Evolutionary conservation across 208 protist species (phyloP).

Genomic region (Trypanosoma brucei): DNA sequence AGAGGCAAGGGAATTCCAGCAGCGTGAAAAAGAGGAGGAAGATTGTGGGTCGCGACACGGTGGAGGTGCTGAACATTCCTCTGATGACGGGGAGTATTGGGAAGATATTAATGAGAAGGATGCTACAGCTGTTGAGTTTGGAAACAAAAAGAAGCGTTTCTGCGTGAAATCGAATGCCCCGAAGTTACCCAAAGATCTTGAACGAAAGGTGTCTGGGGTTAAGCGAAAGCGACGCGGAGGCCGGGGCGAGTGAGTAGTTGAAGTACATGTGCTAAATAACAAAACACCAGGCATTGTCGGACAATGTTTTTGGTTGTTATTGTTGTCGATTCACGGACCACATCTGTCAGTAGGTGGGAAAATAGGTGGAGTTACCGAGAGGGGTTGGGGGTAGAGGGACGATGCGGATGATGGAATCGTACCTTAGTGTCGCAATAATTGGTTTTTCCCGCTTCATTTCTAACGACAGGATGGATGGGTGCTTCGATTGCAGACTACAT

Average conservation of each 20-base stretch:
- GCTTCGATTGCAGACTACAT: too few species aligned
- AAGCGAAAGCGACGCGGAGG: slow-evolving; percentile 15
- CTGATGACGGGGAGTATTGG: slow-evolving; percentile 5
- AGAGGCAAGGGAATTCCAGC: slow-evolving; percentile 4
- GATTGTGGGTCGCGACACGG: slow-evolving; percentile 1
- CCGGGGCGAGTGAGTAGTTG: background rate
- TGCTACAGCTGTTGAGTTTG: slow-evolving; percentile 20
- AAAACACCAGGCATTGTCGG: too few species aligned
- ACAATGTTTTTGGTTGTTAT: too few species aligned
- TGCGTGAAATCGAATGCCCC: slow-evolving; percentile 49
- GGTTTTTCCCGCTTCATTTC: too few species aligned
- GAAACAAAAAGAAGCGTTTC: slow-evolving; percentile 31
- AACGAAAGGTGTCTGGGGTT: slow-evolving; percentile 13
- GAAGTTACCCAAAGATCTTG: slow-evolving; percentile 49
- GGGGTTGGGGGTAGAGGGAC: too few species aligned
- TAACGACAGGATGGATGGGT: too few species aligned
- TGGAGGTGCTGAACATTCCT: slow-evolving; percentile 14
- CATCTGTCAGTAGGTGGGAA: too few species aligned
- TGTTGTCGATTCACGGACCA: too few species aligned
- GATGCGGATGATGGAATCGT: too few species aligned
- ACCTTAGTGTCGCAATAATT: too few species aligned
- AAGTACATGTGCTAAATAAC: too few species aligned
- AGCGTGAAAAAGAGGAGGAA: background rate
- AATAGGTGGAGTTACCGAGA: too few species aligned
- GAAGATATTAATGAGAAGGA: slow-evolving; percentile 26